Evolutionary conservation across 495 filamentous ascomycete species (phyloP), one percentile per base, ranked within the genome.

Genomic region (Margaritispora aquatica): DNA sequence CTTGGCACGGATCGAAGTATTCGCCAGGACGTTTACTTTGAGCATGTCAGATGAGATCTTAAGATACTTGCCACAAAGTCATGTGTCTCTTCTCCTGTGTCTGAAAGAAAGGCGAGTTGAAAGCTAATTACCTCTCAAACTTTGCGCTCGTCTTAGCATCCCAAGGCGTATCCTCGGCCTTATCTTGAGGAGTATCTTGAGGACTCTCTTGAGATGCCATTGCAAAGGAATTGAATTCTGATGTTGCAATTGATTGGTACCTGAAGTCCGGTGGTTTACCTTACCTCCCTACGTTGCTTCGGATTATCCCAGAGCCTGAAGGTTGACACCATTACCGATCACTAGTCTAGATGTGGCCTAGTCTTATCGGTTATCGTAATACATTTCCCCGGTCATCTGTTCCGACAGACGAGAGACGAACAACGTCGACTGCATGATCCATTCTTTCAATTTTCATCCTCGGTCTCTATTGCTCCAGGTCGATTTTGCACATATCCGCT

Each of bases 1-100:
- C 90, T 69, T 97, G 92, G 69, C 93, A 97, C 15, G 93, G 93
- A 67, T 97, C 93, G 66, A 90, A 89, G 73, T 85, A 97, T 70
- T 96, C 83, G 72, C 90, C 94, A 59, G 83, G 76, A 53, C 72
- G 75, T 76, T 97, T 97, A 63, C 92, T 96, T n/a, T 63, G 17
- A 31, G 17, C n/a, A 29, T 44, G 57, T 50, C 26, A 49, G 26
- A 21, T 34, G 29, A 2, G 31, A 54, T n/a, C 57, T 54, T 44
- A 26, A n/a, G n/a, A n/a, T n/a, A 27, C 27, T 24, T 47, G 34
- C n/a, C 31, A 31, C 26, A 27, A 19, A 13, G 5, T 13, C 47
- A 23, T 17, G 24, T 51, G 48, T n/a, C 11, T 44, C 10, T n/a
- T 44, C 7, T 13, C 29, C 5, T 34, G 29, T 5, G n/a, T n/a